Evolutionary conservation across 805 yeast species (phyloP), one percentile per base, ranked within the genome.

Genomic region (Candida pseudoglaebosa): DNA sequence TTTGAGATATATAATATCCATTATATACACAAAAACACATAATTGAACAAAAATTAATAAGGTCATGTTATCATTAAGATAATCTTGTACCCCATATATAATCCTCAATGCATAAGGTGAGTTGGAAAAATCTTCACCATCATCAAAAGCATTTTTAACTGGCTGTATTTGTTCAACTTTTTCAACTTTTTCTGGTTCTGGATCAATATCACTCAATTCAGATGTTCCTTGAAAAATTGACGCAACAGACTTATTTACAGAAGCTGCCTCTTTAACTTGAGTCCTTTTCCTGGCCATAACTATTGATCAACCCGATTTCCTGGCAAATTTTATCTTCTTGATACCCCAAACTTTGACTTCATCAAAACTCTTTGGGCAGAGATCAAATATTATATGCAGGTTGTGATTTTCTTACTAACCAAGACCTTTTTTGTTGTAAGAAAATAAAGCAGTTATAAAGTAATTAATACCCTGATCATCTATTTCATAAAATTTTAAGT

Each of bases 21-120:
- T 18, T 12, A 61, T 21, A 45, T 59, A 69, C 7, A 47, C 42
- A 22, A 62, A 39, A 21, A 57, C 51, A 43, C 67, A 43, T 28
- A 63, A 8, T 44, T 69, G 70, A 5, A 61, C 53, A 37, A 60
- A 58, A 32, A 52, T 58, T n/a, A 55, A 34, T 26, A 59, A 47
- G 10, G 50, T 49, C 52, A 68, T 42, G 26, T 61, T 47, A 4
- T 56, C 64, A 40, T 67, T 67, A 32, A 67, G 47, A 38, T 59
- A 65, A 38, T 69, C 74, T 42, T 69, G 74, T 13, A 54, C 43
- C 10, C 48, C 45, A 45, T 50, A 67, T 15, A 67, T 41, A 18
- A 48, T 42, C 40, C 53, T 56, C 28, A 55, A 39, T 3, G 62
- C 61, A 37, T 57, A 56, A 8, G 47, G 29, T 28, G 50, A 21